phyloP scores from a whole-genome alignment of 495 filamentous ascomycete genomes.

The Talaromyces liani region DNA sequence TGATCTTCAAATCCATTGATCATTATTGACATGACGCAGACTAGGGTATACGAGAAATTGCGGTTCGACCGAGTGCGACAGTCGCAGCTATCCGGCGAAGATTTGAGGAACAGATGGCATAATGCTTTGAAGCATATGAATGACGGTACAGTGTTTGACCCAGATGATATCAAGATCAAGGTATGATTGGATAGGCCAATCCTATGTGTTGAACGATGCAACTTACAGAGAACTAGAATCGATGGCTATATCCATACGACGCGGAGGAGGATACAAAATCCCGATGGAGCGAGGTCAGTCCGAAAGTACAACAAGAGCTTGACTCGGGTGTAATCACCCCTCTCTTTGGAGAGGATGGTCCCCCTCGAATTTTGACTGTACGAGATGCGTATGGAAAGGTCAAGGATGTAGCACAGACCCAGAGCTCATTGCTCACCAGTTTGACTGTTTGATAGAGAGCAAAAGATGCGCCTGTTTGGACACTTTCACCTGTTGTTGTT shows the following conservation, averaged over 20 bases:
- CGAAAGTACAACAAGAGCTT: background rate
- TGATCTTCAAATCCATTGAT: background rate
- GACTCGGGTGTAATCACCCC: background rate
- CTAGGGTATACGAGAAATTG: slow-evolving; percentile 1
- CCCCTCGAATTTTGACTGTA: background rate
- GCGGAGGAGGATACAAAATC: background rate
- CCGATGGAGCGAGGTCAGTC: slow-evolving; percentile 1
- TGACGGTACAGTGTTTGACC: background rate
- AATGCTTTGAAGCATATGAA: background rate
- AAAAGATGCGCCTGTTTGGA: background rate
- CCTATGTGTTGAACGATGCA: background rate
- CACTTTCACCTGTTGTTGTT: too few relatives aligned
- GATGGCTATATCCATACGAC: slow-evolving; percentile 3
- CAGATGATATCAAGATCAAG: slow-evolving; percentile 6
- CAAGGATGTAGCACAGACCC: slow-evolving; percentile 2
- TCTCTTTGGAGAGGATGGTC: slow-evolving; percentile 1
- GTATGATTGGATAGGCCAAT: background rate
- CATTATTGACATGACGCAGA: background rate
- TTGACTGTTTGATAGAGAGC: background rate
- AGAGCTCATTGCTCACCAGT: background rate
- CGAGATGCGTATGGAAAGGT: slow-evolving; percentile 5
- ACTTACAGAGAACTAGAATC: slow-evolving; percentile 1
- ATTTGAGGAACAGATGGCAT: slow-evolving; percentile 4
- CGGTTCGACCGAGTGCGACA: slow-evolving; percentile 2
- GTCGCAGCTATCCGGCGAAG: slow-evolving; percentile 6